Percentiles rank a stretch among this genome's conserved stretches.
These are phyloP conservation scores for Kwoniella shivajii DNA, from an alignment of 1,284 basidiomycete genomes.

Conservation along the genomic window DNA sequence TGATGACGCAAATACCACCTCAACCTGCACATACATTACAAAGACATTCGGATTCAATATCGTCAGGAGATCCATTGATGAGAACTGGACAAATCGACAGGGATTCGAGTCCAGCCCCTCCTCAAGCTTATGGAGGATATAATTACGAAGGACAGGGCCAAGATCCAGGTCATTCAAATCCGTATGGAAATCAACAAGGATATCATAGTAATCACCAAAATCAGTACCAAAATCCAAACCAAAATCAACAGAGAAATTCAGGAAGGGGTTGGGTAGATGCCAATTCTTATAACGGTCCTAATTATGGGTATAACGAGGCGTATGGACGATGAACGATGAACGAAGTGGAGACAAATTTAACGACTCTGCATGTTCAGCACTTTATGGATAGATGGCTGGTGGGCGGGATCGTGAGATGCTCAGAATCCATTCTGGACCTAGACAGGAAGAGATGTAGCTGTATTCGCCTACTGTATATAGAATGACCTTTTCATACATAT, in stretches of 20 bases:
- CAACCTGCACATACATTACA: slow-evolving; percentile 8
- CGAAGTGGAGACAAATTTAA: no score
- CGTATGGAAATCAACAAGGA: slow-evolving; percentile 2
- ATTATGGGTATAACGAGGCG: slow-evolving; percentile 36
- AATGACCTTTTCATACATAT: no score
- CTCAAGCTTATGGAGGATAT: not conserved
- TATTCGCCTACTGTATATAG: no score
- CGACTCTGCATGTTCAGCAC: no score
- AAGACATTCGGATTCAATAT: slow-evolving; percentile 18
- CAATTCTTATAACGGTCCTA: slow-evolving; percentile 44
- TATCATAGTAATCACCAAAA: slow-evolving; percentile 5
- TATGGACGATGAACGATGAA: slow-evolving; percentile 22
- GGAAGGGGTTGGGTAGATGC: slow-evolving; percentile 41
- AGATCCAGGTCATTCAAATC: not conserved
- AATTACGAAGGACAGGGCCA: slow-evolving; percentile 2
- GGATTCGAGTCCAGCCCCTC: slow-evolving; percentile 13
- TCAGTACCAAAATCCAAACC: no score
- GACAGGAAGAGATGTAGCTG: no score
- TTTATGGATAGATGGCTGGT: no score
- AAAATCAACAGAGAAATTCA: not conserved
- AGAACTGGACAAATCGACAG: slow-evolving; percentile 13
- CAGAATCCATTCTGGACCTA: no score
- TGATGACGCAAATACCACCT: slow-evolving; percentile 24
- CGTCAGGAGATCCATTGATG: slow-evolving; percentile 21
- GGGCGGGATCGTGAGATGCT: no score